These are phyloP conservation scores for Tetrapisispora pingtungensis DNA, from an alignment of 805 yeast species.

Conservation along the genomic window DNA sequence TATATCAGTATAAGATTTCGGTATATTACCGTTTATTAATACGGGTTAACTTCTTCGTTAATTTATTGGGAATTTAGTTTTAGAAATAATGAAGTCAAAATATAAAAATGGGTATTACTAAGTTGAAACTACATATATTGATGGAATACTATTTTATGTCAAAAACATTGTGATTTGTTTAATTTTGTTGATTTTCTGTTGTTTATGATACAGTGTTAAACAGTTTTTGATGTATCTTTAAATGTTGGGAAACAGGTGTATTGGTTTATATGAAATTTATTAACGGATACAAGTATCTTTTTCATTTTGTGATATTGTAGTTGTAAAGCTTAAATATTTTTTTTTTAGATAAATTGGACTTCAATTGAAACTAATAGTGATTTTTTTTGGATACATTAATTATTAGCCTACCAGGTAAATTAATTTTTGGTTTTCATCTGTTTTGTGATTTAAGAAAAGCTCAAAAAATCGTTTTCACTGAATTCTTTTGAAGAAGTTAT, in stretches of 20 bases:
- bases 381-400: too few relatives aligned
- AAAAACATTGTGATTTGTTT: too few relatives aligned
- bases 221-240: too few relatives aligned
- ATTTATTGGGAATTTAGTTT: not conserved
- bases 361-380: not conserved
- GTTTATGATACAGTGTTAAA: too few relatives aligned
- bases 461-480: too few relatives aligned
- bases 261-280: not conserved
- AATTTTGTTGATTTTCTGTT: not conserved
- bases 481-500: slow-evolving; percentile 1
- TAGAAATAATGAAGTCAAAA: not conserved
- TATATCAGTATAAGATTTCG: too few relatives aligned
- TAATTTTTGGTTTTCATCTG: too few relatives aligned
- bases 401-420: too few relatives aligned
- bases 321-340: not conserved
- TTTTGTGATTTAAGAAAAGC: too few relatives aligned
- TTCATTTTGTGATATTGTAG: slow-evolving; percentile 1
- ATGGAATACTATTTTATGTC: not conserved
- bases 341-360: not conserved
- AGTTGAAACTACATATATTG: not conserved
- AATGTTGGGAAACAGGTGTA: not conserved
- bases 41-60: not conserved
- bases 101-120: not conserved
- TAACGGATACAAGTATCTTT: not conserved
- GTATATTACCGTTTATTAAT: too few relatives aligned